These are phyloP conservation scores for Papiliotrema fonsecae DNA, from an alignment of 1,284 basidiomycete species.

Conservation along the genomic window DNA sequence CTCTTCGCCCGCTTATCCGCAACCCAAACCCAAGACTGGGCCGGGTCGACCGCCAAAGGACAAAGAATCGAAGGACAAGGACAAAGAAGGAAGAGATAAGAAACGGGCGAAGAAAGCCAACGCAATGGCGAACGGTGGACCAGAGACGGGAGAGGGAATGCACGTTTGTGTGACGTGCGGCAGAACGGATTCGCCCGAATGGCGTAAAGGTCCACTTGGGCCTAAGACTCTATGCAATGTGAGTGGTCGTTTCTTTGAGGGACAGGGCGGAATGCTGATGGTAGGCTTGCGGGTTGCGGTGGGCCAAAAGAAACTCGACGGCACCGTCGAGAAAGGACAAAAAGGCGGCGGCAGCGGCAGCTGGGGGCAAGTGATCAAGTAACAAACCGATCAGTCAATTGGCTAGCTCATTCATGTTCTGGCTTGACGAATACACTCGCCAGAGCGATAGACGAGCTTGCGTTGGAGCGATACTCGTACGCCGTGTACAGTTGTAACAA, in stretches of 20 bases:
- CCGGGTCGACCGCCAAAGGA: constrained; percentile 16
- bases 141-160: constrained; percentile 33
- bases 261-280: too few species aligned
- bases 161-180: constrained; percentile 47
- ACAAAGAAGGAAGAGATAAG: constrained; percentile 14
- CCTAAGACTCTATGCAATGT: constrained; percentile 49
- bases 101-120: constrained; percentile 16
- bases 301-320: constrained; percentile 45
- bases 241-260: constrained; percentile 15
- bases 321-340: constrained; percentile 30
- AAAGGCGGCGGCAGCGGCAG: constrained; percentile 8
- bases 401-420: too few species aligned
- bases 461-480: too few species aligned
- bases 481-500: too few species aligned
- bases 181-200: constrained; percentile 47
- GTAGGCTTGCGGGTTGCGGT: constrained; percentile 44
- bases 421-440: too few species aligned
- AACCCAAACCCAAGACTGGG: constrained; percentile 6
- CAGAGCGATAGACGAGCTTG: too few species aligned
- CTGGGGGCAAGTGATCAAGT: background rate
- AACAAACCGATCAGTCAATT: too few species aligned
- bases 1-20: constrained; percentile 1
- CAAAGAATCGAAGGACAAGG: constrained; percentile 2
- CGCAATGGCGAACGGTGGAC: constrained; percentile 1
- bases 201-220: constrained; percentile 47